phyloP scores from a whole-genome alignment of 176 grass and related monocot species.

The Sorghum bicolor region Sorghum_bicolor_NCBIv3 NC_012871.2:10779501-10780000 shows the following conservation, averaged over 20 bases:
- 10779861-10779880: not conserved
- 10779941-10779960: too few relatives aligned
- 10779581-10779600: not conserved
- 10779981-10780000: too few relatives aligned
- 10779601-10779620: not conserved
- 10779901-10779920: not conserved
- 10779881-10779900: not conserved
- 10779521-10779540: not conserved
- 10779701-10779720: not conserved
- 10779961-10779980: too few relatives aligned
- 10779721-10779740: not conserved
- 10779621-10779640: not conserved
- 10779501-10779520: not conserved
- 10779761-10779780: too few relatives aligned
- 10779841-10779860: not conserved
- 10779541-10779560: not conserved
- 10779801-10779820: not conserved
- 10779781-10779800: not conserved
- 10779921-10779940: not conserved
- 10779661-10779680: not conserved
- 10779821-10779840: not conserved
- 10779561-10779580: not conserved
- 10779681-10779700: not conserved
- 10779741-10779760: not conserved
- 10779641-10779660: not conserved